Evolutionary conservation across 139 green algal species (phyloP).

Genomic region (Ulvella scutata): DNA sequence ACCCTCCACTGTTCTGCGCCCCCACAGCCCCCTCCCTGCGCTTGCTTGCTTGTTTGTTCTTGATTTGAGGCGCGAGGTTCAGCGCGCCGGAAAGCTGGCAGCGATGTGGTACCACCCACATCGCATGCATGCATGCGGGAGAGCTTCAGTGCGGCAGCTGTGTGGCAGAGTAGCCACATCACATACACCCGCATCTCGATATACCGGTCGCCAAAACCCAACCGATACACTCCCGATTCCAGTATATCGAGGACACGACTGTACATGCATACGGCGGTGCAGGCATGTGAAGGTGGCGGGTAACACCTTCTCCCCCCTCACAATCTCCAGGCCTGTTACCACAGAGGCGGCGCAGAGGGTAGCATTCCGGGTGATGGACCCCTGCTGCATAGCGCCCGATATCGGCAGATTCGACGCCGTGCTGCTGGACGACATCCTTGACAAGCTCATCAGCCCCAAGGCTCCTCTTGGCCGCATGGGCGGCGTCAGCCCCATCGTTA

Average conservation of each 20-base stretch:
- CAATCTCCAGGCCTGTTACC: neutral
- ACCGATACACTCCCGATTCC: too few relatives aligned
- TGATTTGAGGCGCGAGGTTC: too few relatives aligned
- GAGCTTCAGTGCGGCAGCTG: too few relatives aligned
- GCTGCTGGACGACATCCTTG: slow-evolving; percentile 16
- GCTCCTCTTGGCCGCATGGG: slow-evolving; percentile 12
- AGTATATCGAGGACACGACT: neutral
- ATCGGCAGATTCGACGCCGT: slow-evolving; percentile 16
- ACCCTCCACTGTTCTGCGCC: too few relatives aligned
- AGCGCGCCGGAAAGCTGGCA: too few relatives aligned
- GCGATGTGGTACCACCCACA: too few relatives aligned
- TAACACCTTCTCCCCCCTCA: neutral
- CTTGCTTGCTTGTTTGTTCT: too few relatives aligned
- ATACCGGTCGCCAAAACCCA: too few relatives aligned
- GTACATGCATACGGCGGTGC: neutral
- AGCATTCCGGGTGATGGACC: slow-evolving; percentile 22
- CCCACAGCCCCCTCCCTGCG: too few relatives aligned
- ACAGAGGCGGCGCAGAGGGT: neutral
- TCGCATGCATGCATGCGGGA: too few relatives aligned
- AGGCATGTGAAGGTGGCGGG: slow-evolving; percentile 5
- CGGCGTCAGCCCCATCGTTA: slow-evolving; percentile 9
- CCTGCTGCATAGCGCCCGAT: slow-evolving; percentile 11
- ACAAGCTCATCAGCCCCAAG: slow-evolving; percentile 16
- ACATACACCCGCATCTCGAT: too few relatives aligned
- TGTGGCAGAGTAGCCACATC: too few relatives aligned